These are phyloP conservation scores for Zygosaccharomyces sapae DNA, from an alignment of 1,139 yeast species.

Conservation along the genomic window DNA sequence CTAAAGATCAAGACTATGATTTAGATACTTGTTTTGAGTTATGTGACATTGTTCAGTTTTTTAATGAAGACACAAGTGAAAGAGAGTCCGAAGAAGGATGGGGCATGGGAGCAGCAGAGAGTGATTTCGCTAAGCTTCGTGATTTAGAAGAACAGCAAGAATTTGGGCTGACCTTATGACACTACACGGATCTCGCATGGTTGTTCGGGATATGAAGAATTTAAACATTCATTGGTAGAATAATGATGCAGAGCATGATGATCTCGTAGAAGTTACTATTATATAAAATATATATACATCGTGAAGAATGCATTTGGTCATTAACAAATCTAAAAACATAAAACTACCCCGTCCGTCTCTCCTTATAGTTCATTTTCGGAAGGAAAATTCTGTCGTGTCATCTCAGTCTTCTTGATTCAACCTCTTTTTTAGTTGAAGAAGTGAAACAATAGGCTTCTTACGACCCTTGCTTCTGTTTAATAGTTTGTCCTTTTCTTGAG, in stretches of 20 bases:
- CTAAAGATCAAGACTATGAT: slow-evolving; percentile 17
- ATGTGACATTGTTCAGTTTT: slow-evolving; percentile 13
- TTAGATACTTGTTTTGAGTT: slow-evolving; percentile 17
- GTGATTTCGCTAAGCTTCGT: slow-evolving; percentile 1
- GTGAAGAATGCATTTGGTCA: neutral
- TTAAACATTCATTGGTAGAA: too few relatives aligned
- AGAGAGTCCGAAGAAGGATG: neutral
- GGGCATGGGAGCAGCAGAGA: slow-evolving; percentile 2
- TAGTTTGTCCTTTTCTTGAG: slow-evolving; percentile 19
- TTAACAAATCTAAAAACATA: slow-evolving; percentile 1
- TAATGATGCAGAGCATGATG: neutral
- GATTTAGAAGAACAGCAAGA: slow-evolving; percentile 3
- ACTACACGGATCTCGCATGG: too few relatives aligned
- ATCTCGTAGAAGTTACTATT: neutral
- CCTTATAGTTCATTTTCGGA: neutral
- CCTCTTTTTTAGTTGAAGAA: slow-evolving; percentile 20
- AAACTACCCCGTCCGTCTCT: neutral
- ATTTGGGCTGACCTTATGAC: neutral
- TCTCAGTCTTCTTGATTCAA: slow-evolving; percentile 8
- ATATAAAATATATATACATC: slow-evolving; percentile 2
- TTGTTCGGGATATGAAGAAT: too few relatives aligned
- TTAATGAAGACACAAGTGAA: slow-evolving; percentile 10
- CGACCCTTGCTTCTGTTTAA: slow-evolving; percentile 22
- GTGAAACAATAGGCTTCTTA: slow-evolving; percentile 16
- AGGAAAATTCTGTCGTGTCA: neutral